Base-by-base conservation (phyloP, 441 rosid species). In the Euphorbia schlechtendalii region DNA sequence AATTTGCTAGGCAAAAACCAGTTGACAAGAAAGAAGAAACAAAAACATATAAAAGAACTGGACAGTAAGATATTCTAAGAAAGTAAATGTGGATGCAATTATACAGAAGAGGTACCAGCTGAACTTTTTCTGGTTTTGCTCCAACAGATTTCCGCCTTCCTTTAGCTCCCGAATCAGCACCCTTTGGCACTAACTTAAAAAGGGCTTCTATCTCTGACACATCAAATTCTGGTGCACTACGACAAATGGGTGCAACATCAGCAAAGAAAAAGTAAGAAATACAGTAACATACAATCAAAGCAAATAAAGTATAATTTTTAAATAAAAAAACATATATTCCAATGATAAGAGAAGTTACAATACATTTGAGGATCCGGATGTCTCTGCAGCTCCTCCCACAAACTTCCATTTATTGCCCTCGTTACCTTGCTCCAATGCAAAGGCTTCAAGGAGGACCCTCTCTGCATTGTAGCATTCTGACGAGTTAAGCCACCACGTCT, bases 341-440 rank as follows among this genome's bases (percentile, higher is more conserved):
- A 68, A 22, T 40, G 34, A 55, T 21, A 72, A 54, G 59, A 69
- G 67, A 63, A 69, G 80, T 72, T 61, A 55, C 62, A 51, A 38
- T 86, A 91, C 98, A 63, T 87, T 76, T 89, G 99, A 63, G 85
- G 78, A 67, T 86, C 97, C 65, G 88, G 95, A 55, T 84, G 88
- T 77, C 83, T 91, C 74, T 94, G 99, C 75, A 94, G 71, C 80
- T 94, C 98, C 24, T 94, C 96, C 99, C 98, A 94, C 74, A 94
- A 89, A 81, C 98, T 94, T 83, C 99, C 99, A 77, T 91, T 96
- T 61, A 94, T 69, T 68, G 92, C 96, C 82, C 96, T 84, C 75
- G 99, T 83, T 69, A 94, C 96, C 79, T 94, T 94, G 78, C 96
- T 89, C 99, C 98, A 94, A 58, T 94, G 99, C 60, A 94, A 64